These are phyloP conservation scores for Cutaneotrichosporon sp. DNA, from an alignment of 1,284 basidiomycete species.

Conservation along the genomic window DNA sequence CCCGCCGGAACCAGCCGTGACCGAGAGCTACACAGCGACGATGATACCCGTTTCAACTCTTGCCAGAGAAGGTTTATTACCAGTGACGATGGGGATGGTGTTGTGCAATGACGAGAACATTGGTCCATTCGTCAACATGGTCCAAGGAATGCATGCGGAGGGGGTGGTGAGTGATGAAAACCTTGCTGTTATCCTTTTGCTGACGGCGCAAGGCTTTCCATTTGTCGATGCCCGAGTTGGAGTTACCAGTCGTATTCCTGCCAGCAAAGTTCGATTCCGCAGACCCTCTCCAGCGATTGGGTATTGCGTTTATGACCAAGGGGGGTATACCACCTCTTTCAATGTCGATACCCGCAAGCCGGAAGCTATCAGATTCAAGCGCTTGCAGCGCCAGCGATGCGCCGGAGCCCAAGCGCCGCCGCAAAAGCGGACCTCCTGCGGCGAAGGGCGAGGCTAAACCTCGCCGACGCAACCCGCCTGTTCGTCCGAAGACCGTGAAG, in stretches of 20 bases:
- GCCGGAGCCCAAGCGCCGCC: conserved; percentile 5
- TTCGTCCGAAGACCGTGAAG: not conserved
- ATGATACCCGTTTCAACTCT: conserved; percentile 45
- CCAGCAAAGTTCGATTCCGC: conserved; percentile 43
- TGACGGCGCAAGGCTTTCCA: conserved; percentile 38
- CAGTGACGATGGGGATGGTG: conserved; percentile 45
- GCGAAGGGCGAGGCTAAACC: not conserved
- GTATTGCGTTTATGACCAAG: conserved; percentile 44
- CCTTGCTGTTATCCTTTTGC: not conserved
- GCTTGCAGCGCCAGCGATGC: not conserved
- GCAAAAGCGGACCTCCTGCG: conserved; percentile 6
- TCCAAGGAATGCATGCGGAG: conserved; percentile 41
- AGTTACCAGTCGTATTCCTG: conserved; percentile 40
- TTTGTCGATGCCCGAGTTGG: conserved; percentile 25
- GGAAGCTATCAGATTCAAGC: not conserved
- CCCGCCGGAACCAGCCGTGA: conserved; percentile 17
- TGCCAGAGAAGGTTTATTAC: conserved; percentile 40
- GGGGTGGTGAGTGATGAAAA: conserved; percentile 45
- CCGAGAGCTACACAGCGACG: conserved; percentile 30
- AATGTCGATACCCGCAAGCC: not conserved
- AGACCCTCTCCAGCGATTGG: conserved; percentile 39
- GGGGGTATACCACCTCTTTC: conserved; percentile 24
- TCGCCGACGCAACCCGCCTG: not conserved
- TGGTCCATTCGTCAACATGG: conserved; percentile 35
- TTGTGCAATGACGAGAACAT: conserved; percentile 40